Evolutionary conservation across 2,329 filamentous ascomycete species (phyloP), one percentile per base, ranked within the genome.

Genomic region (Cladosporium sp.): DNA sequence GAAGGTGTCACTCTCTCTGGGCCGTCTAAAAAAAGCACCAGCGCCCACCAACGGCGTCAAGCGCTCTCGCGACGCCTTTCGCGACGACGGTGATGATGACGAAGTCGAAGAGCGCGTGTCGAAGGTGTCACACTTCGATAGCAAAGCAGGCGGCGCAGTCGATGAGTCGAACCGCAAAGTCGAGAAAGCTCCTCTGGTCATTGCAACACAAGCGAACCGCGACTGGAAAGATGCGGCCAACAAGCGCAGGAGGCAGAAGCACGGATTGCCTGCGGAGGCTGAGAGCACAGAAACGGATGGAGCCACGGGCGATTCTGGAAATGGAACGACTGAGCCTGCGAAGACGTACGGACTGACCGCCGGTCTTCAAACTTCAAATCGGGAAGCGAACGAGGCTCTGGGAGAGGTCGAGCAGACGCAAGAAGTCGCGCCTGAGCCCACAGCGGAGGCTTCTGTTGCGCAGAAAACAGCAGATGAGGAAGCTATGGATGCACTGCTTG

Each of bases 161-260:
- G 77, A 79, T 63, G 78, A 76, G 65, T 76, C 56, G 31, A 73
- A 72, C 23, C 67, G 71, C 55, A 73, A 74, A 65, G 70, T 74
- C 40, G 75, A 79, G 52, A 66, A 76, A 71, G 82, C 71, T 29
- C 80, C 81, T 8, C 80, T 87, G 53, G 79, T 91, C 21, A 91
- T 92, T 69, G 79, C 82, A 33, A 79, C 79, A 46, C 81, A 85
- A 71, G 78, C 80, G 68, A 91, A 90, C 76, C 81, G 84, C 62
- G 85, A 90, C 78, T 89, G 87, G 88, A 82, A 84, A 71, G 81
- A 83, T 66, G 85, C 88, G 65, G 78, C 73, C 56, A 71, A 80
- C 65, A 71, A 75, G 67, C 81, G 80, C 68, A 82, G 82, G 67
- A 79, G 79, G 65, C 79, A 84, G 69, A 87, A 82, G 76, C 88